A percentile compares a stretch with the other conserved stretches of the same genome.
Evolutionary conservation across 331 rosid genomes (phyloP).

Genomic region (Spiraea crenata): DNA sequence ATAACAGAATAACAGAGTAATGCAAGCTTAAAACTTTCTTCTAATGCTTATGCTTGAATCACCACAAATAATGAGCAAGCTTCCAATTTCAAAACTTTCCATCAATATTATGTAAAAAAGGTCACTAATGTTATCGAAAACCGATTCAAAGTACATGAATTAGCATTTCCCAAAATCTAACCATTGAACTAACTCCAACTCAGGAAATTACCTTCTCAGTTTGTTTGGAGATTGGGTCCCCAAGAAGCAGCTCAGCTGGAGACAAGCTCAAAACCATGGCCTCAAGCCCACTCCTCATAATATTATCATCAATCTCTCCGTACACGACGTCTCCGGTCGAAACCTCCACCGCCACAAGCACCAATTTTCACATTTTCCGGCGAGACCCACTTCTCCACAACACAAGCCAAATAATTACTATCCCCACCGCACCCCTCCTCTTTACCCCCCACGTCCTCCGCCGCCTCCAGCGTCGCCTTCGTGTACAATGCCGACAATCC

Average conservation of each 20-base stretch:
- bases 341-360: constrained; percentile 71
- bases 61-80: not conserved
- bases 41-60: not conserved
- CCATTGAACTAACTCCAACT: not conserved
- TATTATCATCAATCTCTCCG: constrained; percentile 65
- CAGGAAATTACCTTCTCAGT: constrained; percentile 68
- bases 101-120: not conserved
- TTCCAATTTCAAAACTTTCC: not conserved
- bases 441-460: constrained; percentile 63
- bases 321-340: constrained; percentile 81
- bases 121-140: not conserved
- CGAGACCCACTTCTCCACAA: constrained; percentile 60
- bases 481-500: constrained; percentile 87
- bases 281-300: constrained; percentile 75
- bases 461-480: constrained; percentile 85
- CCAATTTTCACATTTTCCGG: constrained; percentile 55
- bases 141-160: not conserved
- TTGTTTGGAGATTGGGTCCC: constrained; percentile 70
- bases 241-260: constrained; percentile 91
- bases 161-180: not conserved
- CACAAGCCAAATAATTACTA: constrained; percentile 73
- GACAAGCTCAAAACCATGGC: constrained; percentile 67
- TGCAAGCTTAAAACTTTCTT: not conserved
- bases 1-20: not conserved
- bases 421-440: constrained; percentile 71